Evolutionary conservation across 176 grass and related monocot genomes (phyloP).

Genomic region (Phoenix dactylifera): DNA sequence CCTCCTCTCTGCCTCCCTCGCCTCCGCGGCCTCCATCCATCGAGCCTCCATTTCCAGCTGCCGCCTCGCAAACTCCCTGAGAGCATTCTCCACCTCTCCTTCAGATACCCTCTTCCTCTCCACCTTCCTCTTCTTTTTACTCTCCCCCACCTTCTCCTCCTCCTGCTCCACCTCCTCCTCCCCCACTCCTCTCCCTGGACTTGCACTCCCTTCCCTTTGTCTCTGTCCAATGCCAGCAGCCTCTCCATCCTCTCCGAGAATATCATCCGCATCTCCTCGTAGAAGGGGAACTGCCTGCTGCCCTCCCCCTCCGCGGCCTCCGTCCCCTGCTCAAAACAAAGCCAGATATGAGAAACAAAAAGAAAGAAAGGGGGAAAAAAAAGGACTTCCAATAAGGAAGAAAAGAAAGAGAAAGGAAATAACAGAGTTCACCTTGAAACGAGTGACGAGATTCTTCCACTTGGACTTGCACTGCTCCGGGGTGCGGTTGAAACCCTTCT

Average conservation of each 20-base stretch:
- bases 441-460: slow-evolving; percentile 97
- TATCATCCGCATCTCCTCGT: slow-evolving; percentile 13
- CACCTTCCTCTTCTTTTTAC: not conserved
- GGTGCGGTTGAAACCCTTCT: slow-evolving; percentile 59
- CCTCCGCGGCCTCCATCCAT: slow-evolving; percentile 7
- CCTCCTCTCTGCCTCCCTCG: slow-evolving; percentile 8
- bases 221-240: not conserved
- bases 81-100: not conserved
- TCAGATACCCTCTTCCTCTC: not conserved
- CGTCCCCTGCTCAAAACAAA: not conserved
- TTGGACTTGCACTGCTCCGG: slow-evolving; percentile 99
- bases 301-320: not conserved
- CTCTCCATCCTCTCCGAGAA: slow-evolving; percentile 1
- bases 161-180: not conserved
- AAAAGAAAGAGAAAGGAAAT: too few species aligned
- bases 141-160: not conserved
- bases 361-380: too few species aligned
- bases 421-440: slow-evolving; percentile 45
- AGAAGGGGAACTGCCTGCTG: slow-evolving; percentile 5
- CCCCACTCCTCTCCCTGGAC: not conserved
- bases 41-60: slow-evolving; percentile 1
- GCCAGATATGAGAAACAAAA: not conserved
- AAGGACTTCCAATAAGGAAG: too few species aligned
- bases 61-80: slow-evolving; percentile 11
- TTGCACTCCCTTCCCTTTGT: not conserved